Conservation (phyloP, 176 grass and related monocot species). For the Poa annua region DNA sequence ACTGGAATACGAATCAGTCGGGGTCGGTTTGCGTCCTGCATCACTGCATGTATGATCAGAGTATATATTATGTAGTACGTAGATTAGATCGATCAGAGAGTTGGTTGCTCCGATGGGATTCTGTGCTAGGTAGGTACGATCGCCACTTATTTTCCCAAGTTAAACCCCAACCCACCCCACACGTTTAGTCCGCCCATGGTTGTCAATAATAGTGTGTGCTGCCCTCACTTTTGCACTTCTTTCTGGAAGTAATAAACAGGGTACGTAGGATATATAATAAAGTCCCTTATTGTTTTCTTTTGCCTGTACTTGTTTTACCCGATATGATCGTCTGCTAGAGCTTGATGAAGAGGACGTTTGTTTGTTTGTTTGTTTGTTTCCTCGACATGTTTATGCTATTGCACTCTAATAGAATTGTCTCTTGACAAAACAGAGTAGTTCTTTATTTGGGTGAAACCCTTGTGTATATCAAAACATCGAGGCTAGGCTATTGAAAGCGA, state of each 20-base stretch:
- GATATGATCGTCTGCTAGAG: not conserved
- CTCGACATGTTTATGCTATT: not conserved
- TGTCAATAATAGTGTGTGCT: not conserved
- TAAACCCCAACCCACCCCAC: not conserved
- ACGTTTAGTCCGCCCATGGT: not conserved
- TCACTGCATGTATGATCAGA: no score
- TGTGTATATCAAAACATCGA: no score
- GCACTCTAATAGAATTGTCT: not conserved
- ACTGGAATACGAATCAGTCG: not conserved
- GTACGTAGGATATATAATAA: no score
- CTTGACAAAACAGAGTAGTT: not conserved
- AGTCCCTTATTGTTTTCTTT: not conserved
- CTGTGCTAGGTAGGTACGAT: not conserved
- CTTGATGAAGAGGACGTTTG: not conserved
- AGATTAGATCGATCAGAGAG: not conserved
- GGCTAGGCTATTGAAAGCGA: no score
- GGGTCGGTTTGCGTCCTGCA: no score
- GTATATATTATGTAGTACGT: not conserved
- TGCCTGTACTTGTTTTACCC: not conserved
- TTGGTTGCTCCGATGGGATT: not conserved
- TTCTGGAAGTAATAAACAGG: not conserved
- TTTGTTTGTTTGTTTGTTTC: not conserved
- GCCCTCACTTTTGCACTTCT: not conserved
- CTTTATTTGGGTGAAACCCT: not conserved
- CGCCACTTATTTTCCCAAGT: not conserved